Conservation (phyloP, 306 rosid genomes). For the Ammopiptanthus mongolicus region DNA sequence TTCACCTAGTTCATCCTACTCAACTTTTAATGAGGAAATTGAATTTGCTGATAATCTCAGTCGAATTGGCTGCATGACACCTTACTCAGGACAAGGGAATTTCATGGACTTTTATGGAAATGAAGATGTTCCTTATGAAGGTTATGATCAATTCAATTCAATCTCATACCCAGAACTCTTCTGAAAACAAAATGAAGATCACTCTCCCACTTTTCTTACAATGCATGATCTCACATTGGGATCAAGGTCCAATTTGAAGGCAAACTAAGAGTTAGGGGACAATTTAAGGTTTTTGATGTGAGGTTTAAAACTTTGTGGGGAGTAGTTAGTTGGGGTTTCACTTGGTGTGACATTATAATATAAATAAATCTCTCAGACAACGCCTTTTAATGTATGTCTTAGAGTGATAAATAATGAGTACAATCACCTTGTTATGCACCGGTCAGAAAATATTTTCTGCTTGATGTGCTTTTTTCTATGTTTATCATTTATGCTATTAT, state of each 20-base stretch:
- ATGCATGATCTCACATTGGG: slow-evolving; percentile 26
- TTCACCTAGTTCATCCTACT: slow-evolving; percentile 67
- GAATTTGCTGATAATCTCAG: slow-evolving; percentile 40
- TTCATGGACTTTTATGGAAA: slow-evolving; percentile 42
- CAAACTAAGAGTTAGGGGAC: slow-evolving; percentile 29
- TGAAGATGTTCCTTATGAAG: slow-evolving; percentile 45
- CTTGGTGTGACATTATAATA: slow-evolving; percentile 9
- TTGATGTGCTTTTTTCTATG: neutral
- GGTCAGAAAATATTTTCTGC: slow-evolving; percentile 11
- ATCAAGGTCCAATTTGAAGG: slow-evolving; percentile 28
- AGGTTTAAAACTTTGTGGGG: slow-evolving; percentile 16
- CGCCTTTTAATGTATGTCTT: slow-evolving; percentile 87
- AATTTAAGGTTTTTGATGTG: slow-evolving; percentile 19
- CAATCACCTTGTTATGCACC: slow-evolving; percentile 14
- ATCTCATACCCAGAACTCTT: slow-evolving; percentile 33
- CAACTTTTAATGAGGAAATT: slow-evolving; percentile 49
- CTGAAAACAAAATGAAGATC: slow-evolving; percentile 32
- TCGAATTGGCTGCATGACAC: slow-evolving; percentile 42
- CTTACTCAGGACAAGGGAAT: slow-evolving; percentile 44
- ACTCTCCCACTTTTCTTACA: neutral
- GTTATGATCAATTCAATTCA: slow-evolving; percentile 42
- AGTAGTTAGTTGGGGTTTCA: slow-evolving; percentile 18
- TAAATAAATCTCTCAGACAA: slow-evolving; percentile 44
- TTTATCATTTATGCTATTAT: slow-evolving; percentile 7
- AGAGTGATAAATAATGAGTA: slow-evolving; percentile 32